Evolutionary conservation across 495 filamentous ascomycete genomes (phyloP), one percentile per base, ranked within the genome.

Genomic region (Talaromyces wortmannii): DNA sequence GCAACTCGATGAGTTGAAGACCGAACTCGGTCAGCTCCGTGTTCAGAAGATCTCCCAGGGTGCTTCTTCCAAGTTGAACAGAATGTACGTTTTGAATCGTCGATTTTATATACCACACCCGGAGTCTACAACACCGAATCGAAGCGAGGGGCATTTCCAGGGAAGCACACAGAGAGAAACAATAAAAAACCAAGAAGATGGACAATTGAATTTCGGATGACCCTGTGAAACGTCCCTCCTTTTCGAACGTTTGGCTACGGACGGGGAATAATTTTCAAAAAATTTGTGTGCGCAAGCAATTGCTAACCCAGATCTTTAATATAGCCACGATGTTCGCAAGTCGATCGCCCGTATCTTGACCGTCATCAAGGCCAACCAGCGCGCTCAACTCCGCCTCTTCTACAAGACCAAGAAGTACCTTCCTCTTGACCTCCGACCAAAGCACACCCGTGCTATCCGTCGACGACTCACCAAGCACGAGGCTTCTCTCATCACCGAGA

Each of bases 341-440:
- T 92, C 90, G 55, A 95, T 99, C 74, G 95, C 94, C 72, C 91
- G 91, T 63, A 88, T 96, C 77, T 84, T 97, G 62, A 99, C 94
- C 72, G 84, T 97, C 81, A 96, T 97, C 86, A 97, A 97, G 84
- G 85, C 89, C 75, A 97, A 92, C 83, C 95, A 97, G 82, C 86
- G 94, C 68, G 81, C 90, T 53, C 94, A 97, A 78, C 89, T 99
- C 65, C 92, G 94, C 68, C 78, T 99, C 61, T 97, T 97, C 87
- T 99, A 99, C 84, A 94, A 95, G 83, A 85, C 84, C 83, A 97
- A 97, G 88, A 97, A 97, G 81, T 97, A 96, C 83, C 78, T 91
- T 43, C 92, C 91, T 55, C 90, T 97, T 65, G 94, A 97, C 74
- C 90, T 98, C 78, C 88, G 94, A 72, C 81, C 90, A 69, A 96